phyloP scores from a whole-genome alignment of 1,139 yeast species.

The Ogataea hybrid region DNA sequence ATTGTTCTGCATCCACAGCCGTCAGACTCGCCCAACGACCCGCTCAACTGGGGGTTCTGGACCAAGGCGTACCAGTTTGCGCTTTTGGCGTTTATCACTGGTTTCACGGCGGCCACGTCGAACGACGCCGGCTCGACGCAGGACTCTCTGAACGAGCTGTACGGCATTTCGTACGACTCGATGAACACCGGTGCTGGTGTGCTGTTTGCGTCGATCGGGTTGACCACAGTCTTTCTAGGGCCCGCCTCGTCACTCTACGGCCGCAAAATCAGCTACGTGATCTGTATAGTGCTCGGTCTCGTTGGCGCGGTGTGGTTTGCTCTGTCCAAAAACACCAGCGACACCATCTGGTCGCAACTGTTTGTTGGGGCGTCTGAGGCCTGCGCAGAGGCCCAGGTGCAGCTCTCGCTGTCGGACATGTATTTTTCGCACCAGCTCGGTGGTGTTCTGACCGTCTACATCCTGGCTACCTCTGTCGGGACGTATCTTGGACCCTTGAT shows the following conservation, averaged over 20 bases:
- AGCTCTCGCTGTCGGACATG: conserved; percentile 70
- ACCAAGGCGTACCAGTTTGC: conserved; percentile 63
- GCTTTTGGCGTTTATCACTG: conserved; percentile 68
- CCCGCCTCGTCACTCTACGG: conserved; percentile 82
- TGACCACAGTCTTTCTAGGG: conserved; percentile 66
- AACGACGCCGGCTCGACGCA: conserved; percentile 83
- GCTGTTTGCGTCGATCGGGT: conserved; percentile 71
- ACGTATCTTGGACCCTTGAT: conserved; percentile 79
- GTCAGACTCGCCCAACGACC: conserved; percentile 56
- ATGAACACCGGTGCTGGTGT: conserved; percentile 90
- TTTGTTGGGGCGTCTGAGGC: conserved; percentile 85
- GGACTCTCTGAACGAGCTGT: conserved; percentile 63
- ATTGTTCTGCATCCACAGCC: conserved; percentile 57
- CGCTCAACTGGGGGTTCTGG: conserved; percentile 48
- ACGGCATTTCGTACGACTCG: conserved; percentile 66
- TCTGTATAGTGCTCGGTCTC: conserved; percentile 62
- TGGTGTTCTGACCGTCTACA: conserved; percentile 72
- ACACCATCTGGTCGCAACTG: conserved; percentile 79
- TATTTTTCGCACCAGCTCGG: conserved; percentile 82
- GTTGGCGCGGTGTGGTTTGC: conserved; percentile 80
- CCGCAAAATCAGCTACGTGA: conserved; percentile 63
- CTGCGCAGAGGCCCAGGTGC: conserved; percentile 90
- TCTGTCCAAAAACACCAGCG: conserved; percentile 50
- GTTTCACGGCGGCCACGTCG: conserved; percentile 80
- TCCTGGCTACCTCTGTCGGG: conserved; percentile 77